phyloP scores from a whole-genome alignment of 192 early-diverging fungal species.

The Diversispora epigaea region DNA sequence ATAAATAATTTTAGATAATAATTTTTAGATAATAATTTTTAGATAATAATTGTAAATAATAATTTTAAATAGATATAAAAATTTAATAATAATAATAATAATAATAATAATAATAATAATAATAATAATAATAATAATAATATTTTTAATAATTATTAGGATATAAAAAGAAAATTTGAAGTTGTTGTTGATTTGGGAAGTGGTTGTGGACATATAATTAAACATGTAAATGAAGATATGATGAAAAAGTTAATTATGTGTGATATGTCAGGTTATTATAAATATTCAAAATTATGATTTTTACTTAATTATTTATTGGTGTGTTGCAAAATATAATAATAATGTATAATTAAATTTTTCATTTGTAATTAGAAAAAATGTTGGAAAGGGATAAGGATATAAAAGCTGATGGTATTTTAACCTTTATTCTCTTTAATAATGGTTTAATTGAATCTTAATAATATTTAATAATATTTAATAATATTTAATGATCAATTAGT shows the following conservation, averaged over 20 bases:
- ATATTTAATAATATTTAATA: background rate
- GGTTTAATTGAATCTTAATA: background rate
- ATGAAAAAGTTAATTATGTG: conserved; percentile 83
- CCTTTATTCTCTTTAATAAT: background rate
- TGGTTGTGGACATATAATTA: conserved; percentile 84
- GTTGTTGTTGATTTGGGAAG: conserved; percentile 88
- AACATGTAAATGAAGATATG: conserved; percentile 79
- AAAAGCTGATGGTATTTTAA: conserved; percentile 48
- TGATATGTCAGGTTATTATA: conserved; percentile 68
- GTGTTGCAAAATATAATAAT: too few relatives aligned
- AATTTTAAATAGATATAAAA: too few relatives aligned
- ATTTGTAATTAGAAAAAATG: conserved; percentile 38
- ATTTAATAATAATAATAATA: too few relatives aligned
- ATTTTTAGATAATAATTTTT: too few relatives aligned
- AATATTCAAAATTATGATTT: background rate
- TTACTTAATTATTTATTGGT: too few relatives aligned
- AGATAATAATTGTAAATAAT: too few relatives aligned
- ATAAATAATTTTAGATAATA: background rate
- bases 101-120: too few relatives aligned
- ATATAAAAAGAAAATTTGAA: conserved; percentile 86
- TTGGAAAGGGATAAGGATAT: conserved; percentile 56
- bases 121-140: background rate
- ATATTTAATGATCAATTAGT: conserved; percentile 41
- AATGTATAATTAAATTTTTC: background rate
- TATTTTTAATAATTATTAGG: conserved; percentile 45